Conservation (phyloP, 208 protist genomes). For the Blastocrithidia nonstop region DNA sequence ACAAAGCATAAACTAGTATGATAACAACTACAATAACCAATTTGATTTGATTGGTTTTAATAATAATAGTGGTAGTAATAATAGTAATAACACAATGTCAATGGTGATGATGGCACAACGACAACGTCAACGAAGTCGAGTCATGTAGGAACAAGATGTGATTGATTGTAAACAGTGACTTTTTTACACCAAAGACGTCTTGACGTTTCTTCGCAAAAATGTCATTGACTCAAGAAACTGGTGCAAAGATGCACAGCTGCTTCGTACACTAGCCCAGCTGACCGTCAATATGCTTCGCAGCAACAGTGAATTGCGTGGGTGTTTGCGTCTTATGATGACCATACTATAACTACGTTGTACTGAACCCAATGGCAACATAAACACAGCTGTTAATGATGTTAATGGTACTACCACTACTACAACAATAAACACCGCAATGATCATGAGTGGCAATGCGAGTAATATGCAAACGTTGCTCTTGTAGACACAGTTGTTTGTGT, state of each 20-base stretch:
- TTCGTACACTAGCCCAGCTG: constrained; percentile 15
- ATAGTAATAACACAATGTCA: no score
- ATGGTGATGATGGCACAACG: no score
- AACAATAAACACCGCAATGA: no score
- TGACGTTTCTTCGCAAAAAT: constrained; percentile 24
- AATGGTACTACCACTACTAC: not conserved
- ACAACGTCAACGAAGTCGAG: no score
- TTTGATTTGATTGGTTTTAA: no score
- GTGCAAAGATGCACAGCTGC: constrained; percentile 11
- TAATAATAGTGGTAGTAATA: no score
- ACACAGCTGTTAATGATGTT: not conserved
- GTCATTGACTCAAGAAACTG: constrained; percentile 27
- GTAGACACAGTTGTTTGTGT: constrained; percentile 18
- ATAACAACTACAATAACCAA: not conserved
- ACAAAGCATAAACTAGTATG: not conserved
- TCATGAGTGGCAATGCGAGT: not conserved
- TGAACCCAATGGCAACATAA: not conserved
- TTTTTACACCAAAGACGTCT: constrained; percentile 45
- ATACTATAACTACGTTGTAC: constrained; percentile 13
- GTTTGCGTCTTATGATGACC: constrained; percentile 18
- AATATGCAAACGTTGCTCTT: constrained; percentile 18
- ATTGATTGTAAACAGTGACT: constrained; percentile 40
- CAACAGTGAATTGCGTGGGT: constrained; percentile 15
- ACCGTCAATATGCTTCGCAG: constrained; percentile 21
- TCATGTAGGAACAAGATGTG: constrained; percentile 14